A percentile compares a stretch with the other conserved stretches of the same genome.
Evolutionary conservation across 139 green algal species (phyloP).

Genomic region (Chlamydomonas urium): DNA sequence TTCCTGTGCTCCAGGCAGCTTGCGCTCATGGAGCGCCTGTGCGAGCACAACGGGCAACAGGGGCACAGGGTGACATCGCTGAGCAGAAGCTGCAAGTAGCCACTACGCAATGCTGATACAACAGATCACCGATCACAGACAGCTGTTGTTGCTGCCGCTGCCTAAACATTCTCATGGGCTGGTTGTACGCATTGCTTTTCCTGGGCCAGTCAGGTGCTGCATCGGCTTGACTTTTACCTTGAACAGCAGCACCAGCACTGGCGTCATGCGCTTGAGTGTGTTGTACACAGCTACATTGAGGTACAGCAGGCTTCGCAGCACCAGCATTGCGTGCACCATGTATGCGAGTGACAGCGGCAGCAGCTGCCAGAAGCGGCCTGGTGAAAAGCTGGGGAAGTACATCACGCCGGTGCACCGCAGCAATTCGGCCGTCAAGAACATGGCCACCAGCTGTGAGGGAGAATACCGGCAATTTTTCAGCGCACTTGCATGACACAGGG

Average conservation of each 20-base stretch:
- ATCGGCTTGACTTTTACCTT: slow-evolving; percentile 34
- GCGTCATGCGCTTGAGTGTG: slow-evolving; percentile 60
- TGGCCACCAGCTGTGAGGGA: slow-evolving; percentile 3
- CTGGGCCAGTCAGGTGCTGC: neutral
- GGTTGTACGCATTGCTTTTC: neutral
- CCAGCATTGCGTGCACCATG: neutral
- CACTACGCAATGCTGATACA: neutral
- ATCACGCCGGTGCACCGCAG: neutral
- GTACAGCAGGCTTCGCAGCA: slow-evolving; percentile 1
- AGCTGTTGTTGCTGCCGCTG: neutral
- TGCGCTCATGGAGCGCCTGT: slow-evolving; percentile 20
- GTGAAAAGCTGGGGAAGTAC: neutral
- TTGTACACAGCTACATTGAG: slow-evolving; percentile 47
- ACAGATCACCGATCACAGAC: neutral
- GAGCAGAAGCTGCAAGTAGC: neutral
- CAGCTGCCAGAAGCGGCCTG: slow-evolving; percentile 1
- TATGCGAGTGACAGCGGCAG: slow-evolving; percentile 10
- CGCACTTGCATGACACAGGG: too few species aligned
- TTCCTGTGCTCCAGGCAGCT: slow-evolving; percentile 25
- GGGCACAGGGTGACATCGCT: neutral
- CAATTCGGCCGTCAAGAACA: neutral
- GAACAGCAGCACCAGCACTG: slow-evolving; percentile 49
- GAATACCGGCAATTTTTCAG: too few species aligned
- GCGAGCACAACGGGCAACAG: neutral
- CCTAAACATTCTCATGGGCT: neutral